A percentile compares a stretch with the other conserved stretches of the same genome.
These are phyloP conservation scores for Flueggea neowawraea DNA, from an alignment of 441 rosid species.

Conservation along the genomic window DNA sequence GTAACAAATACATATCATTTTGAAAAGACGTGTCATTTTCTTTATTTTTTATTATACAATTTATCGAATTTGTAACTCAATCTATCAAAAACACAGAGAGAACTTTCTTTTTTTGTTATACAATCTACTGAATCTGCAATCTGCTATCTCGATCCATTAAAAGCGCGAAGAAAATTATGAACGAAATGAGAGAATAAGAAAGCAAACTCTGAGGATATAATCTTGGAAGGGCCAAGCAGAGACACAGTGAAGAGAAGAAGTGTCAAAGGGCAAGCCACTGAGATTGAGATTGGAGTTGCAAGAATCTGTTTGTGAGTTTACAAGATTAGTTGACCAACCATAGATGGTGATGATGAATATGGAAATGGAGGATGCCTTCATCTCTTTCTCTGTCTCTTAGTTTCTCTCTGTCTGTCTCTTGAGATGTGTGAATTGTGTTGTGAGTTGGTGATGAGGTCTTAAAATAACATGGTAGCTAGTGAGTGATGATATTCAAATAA, in stretches of 20 bases:
- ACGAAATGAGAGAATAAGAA: background rate
- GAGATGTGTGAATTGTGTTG: too few relatives aligned
- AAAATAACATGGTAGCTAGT: conserved; percentile 1
- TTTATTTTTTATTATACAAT: too few relatives aligned
- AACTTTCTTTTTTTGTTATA: too few relatives aligned
- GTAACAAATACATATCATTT: background rate
- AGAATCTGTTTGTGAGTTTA: conserved; percentile 52
- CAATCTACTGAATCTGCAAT: too few relatives aligned
- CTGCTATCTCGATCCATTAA: too few relatives aligned
- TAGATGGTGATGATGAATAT: conserved; percentile 23
- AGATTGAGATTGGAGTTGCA: conserved; percentile 52
- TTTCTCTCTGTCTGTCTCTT: too few relatives aligned
- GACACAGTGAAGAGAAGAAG: conserved; percentile 48
- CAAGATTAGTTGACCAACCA: conserved; percentile 13
- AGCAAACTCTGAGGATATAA: conserved; percentile 60
- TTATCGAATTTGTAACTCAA: background rate
- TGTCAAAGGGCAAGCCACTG: conserved; percentile 31
- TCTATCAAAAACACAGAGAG: too few relatives aligned
- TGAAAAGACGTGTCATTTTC: background rate
- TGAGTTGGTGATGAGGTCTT: background rate
- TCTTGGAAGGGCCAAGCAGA: conserved; percentile 42
- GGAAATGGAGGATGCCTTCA: conserved; percentile 26
- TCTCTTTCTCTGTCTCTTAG: too few relatives aligned
- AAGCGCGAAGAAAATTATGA: background rate
- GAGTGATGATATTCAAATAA: background rate